Evolutionary conservation across 2,329 filamentous ascomycete species (phyloP).

Genomic region (Thermoascus crustaceus): DNA sequence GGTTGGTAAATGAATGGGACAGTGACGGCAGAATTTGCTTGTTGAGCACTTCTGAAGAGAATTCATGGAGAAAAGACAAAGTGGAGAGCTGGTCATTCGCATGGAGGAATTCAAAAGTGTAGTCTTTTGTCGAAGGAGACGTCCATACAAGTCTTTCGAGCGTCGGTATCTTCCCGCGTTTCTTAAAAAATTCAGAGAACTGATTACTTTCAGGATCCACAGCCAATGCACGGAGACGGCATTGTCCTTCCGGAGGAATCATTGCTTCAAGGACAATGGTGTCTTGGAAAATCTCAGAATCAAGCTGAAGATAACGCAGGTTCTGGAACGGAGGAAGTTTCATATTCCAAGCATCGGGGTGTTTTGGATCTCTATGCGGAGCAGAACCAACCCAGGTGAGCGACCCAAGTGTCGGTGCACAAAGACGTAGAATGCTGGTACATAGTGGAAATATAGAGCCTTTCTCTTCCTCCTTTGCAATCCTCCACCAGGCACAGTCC

Average conservation of each 20-base stretch:
- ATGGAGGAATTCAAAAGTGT: slow-evolving; percentile 2
- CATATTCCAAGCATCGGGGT: no score
- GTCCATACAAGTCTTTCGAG: slow-evolving; percentile 4
- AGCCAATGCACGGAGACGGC: neutral
- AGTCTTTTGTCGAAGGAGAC: no score
- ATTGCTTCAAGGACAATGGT: no score
- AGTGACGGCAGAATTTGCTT: no score
- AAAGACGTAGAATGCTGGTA: slow-evolving; percentile 4
- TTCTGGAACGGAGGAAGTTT: no score
- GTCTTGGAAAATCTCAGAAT: neutral
- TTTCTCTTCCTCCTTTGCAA: no score
- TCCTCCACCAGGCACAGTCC: no score
- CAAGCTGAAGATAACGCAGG: neutral
- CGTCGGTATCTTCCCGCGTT: slow-evolving; percentile 1
- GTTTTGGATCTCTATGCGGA: neutral
- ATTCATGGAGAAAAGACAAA: slow-evolving; percentile 4
- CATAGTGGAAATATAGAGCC: neutral
- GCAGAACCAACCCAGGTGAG: neutral
- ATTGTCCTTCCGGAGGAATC: neutral
- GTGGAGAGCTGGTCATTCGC: slow-evolving; percentile 4
- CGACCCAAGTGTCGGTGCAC: slow-evolving; percentile 2
- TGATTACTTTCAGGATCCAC: neutral
- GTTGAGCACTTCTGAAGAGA: no score
- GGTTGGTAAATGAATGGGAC: slow-evolving; percentile 1
- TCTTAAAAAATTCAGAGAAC: no score